Evolutionary conservation across 768 basidiomycete species (phyloP).

Genomic region (Boletus vinaceobasis): DNA sequence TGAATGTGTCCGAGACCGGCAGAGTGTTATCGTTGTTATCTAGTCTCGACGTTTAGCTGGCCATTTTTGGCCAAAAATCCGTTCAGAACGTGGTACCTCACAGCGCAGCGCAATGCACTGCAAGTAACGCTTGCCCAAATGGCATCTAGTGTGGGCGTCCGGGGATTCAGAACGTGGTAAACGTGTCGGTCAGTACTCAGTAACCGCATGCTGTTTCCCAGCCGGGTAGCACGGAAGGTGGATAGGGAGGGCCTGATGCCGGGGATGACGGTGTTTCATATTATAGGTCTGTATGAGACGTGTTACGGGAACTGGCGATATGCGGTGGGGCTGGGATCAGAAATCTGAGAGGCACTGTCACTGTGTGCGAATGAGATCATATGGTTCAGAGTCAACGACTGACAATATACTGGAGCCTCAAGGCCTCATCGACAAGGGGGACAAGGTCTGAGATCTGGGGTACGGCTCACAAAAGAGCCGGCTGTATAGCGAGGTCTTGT

Average conservation of each 20-base stretch:
- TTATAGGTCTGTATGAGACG: background rate
- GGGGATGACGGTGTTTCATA: background rate
- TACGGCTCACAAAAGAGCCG: background rate
- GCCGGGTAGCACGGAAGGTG: background rate
- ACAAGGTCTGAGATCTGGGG: background rate
- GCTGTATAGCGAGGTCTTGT: background rate
- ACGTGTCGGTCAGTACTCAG: background rate
- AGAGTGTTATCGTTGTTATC: background rate
- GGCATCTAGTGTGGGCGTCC: background rate
- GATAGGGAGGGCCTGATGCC: too few relatives aligned
- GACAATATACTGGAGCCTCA: background rate
- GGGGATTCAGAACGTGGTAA: constrained; percentile 3
- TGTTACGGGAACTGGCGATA: background rate
- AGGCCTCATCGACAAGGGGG: background rate
- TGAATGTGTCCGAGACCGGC: constrained; percentile 1
- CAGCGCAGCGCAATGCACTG: constrained; percentile 3
- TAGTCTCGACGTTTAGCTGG: background rate
- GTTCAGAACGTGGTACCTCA: constrained; percentile 7
- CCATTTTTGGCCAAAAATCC: background rate
- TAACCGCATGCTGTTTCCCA: background rate
- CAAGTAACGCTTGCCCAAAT: background rate
- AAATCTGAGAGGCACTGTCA: background rate
- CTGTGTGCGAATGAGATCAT: background rate
- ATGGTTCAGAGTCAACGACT: background rate
- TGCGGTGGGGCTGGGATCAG: background rate